Base-by-base conservation (phyloP, 1,284 basidiomycete genomes). In the Sanghuangporus baumii region DNA sequence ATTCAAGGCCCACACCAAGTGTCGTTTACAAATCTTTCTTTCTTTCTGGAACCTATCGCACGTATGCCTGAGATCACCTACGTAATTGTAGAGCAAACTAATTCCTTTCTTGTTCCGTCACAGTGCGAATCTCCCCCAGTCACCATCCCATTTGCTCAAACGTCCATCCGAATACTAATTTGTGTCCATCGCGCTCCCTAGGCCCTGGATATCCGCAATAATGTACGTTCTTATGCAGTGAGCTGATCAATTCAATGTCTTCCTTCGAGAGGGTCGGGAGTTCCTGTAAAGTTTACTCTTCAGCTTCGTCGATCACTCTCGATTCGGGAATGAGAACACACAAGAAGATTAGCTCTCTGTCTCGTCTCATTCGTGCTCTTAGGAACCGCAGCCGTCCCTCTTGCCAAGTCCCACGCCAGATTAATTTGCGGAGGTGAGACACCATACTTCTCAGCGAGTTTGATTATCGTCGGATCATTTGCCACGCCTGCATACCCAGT, bases 391-490 rank as follows among this genome's bases (percentile, higher is more conserved):
- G 60, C 12, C 16, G 56, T 63, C 11, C 68, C 68, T 40, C 69
- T 56, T 9, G 67, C 55, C 18, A 69, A n/a, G 40, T 69, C 65
- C 68, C 68, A 70, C 18, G 68, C 68, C 5, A 70, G 46, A 34
- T 60, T 60, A 18, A 69, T 59, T 57, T 70, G 69, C 8, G 65
- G 64, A 1, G 68, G 65, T 6, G 65, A 64, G 3, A 65, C 66
- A 18, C 62, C 63, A 51, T 70, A 59, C 37, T 69, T 68, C 31
- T 67, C 57, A 8, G 69, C 66, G 20, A 70, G 51, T 12, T 56
- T 56, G 7, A 59, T 52, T 6, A 69, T 65, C 7, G 56, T 62
- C 11, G 69, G 68, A 55, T 69, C 67, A n/a, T 55, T 65, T 16
- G 64, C 66, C 16, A 69, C 66, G 3, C 41, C 51, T 9, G 60